Evolutionary conservation across 345 rosid genomes (phyloP).

Genomic region (Citrus sinensis): DNA sequence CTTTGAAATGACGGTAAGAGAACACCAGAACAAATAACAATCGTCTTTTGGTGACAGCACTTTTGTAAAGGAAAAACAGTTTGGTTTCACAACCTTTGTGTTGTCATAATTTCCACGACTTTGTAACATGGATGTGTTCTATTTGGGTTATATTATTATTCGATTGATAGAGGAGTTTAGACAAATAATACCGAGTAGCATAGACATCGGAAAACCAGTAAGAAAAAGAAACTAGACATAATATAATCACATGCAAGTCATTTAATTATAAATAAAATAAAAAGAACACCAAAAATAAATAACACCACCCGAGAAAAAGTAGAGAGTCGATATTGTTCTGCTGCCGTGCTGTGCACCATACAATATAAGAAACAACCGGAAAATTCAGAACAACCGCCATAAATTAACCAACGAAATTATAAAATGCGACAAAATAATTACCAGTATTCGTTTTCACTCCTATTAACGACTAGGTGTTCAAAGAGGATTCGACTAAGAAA

Average conservation of each 20-base stretch:
- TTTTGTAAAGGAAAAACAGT: not conserved
- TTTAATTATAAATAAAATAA: not conserved
- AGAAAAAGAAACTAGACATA: not conserved
- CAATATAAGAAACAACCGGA: not conserved
- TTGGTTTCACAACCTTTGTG: not conserved
- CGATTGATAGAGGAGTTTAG: not conserved
- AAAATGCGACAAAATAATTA: not conserved
- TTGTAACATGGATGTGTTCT: not conserved
- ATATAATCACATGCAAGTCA: not conserved
- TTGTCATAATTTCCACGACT: not conserved
- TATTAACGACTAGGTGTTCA: not conserved
- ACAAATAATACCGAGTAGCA: not conserved
- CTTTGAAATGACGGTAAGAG: slow-evolving; percentile 21
- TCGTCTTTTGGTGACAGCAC: not conserved
- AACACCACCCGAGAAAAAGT: not conserved
- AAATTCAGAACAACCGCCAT: slow-evolving; percentile 7
- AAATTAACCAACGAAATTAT: not conserved
- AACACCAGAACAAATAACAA: not conserved
- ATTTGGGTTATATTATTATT: not conserved
- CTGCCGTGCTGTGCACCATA: not conserved
- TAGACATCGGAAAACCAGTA: not conserved
- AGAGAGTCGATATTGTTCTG: not conserved
- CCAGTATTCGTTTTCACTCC: not conserved
- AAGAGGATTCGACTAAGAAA: slow-evolving; percentile 52
- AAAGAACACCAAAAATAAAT: not conserved